phyloP scores from a whole-genome alignment of 2,329 filamentous ascomycete genomes.

The Hypoxylon sp. region DNA sequence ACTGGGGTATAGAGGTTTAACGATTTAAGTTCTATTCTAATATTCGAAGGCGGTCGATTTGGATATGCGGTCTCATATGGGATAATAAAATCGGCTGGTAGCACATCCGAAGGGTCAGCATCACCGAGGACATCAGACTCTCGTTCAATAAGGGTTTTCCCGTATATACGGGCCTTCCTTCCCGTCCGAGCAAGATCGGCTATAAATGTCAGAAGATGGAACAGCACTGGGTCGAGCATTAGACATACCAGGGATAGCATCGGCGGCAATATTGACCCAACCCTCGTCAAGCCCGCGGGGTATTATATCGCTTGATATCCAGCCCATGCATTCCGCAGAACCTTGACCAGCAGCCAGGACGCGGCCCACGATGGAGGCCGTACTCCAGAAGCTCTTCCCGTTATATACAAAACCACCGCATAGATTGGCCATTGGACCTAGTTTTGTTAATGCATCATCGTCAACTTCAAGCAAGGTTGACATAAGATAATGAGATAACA shows the following conservation, averaged over 20 bases:
- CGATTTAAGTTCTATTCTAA: constrained; percentile 59
- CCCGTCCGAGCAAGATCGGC: constrained; percentile 60
- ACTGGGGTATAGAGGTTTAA: constrained; percentile 58
- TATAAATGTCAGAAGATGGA: constrained; percentile 42
- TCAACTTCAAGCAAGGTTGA: constrained; percentile 72
- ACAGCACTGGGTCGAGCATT: constrained; percentile 26
- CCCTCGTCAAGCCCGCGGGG: constrained; percentile 62
- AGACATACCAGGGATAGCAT: constrained; percentile 60
- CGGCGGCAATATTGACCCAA: constrained; percentile 67
- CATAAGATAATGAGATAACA: constrained; percentile 70
- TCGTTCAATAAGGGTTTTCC: constrained; percentile 65
- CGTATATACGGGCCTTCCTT: constrained; percentile 68
- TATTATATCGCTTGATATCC: constrained; percentile 69
- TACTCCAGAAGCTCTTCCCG: constrained; percentile 75
- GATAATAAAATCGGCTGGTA: constrained; percentile 70
- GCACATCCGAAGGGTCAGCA: constrained; percentile 60
- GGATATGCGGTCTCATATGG: constrained; percentile 65
- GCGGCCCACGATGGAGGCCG: constrained; percentile 69
- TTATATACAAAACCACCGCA: constrained; percentile 71
- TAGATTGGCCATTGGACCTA: constrained; percentile 69
- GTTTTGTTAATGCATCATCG: constrained; percentile 62
- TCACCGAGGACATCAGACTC: constrained; percentile 69
- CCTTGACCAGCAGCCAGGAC: constrained; percentile 70
- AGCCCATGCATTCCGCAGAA: constrained; percentile 72
- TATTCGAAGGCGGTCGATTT: constrained; percentile 55